Base-by-base conservation (phyloP, 768 basidiomycete species). In the Roridomyces roridus region DNA sequence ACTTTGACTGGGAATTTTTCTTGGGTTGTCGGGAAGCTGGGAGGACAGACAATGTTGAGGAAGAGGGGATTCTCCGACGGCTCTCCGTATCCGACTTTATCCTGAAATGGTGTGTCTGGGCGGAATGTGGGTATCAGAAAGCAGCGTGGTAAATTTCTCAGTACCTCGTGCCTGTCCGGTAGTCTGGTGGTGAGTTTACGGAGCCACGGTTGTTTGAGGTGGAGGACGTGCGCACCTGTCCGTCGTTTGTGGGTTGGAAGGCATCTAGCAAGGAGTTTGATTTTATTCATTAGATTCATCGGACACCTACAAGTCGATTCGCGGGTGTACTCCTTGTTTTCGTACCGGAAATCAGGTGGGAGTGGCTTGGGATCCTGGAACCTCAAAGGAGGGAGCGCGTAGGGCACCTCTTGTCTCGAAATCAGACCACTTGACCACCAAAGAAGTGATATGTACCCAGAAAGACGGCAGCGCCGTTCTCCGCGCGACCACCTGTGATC, bases 31-130 rank as follows among this genome's bases (percentile, higher is more conserved):
- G 78, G 75, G 71, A 74, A 76, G 4, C 81, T 80, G 6, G 85
- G 85, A 18, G 86, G 91, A 24, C 76, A 70, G 29, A 83, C 80
- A 42, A 90, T 83, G 66, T 91, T 89, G 34, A 88, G 68, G 65
- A 87, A 89, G 14, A 89, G 70, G 1, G 87, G 85, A 65, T 89
- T 85, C 67, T 93, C 90, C 0, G 85, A 83, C 1, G 90, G 87
- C 59, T 81, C 62, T 46, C 89, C 89, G 5, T 81, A 70, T 6
- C 89, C 89, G 21, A 90, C 82, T 70, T 84, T 86, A 55, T 89
- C 83, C 45, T 81, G 71, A 23, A 78, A 81, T 0, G 77, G 75
- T 3, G 70, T 71, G 14, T 73, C 86, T 88, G 47, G 31, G 21
- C 14, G 46, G 18, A 28, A 9, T 11, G 44, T 31, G 44, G 46